Evolutionary conservation across 352 stramenopile genomes (phyloP).

Genomic region (Phytophthora europaea): DNA sequence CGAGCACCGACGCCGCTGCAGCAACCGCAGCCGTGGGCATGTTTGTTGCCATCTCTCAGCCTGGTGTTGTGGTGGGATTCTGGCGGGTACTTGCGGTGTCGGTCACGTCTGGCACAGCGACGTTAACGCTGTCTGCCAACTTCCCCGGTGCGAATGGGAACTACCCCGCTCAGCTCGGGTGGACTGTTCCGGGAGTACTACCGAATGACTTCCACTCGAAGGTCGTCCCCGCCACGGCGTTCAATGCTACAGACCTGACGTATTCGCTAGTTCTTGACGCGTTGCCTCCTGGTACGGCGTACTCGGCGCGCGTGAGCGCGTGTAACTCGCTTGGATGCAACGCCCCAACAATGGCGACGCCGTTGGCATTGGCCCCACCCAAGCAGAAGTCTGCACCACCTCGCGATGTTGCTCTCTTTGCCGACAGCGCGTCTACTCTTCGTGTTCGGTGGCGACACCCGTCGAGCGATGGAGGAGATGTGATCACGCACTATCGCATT

Average conservation of each 20-base stretch:
- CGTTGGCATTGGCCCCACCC: constrained; percentile 75
- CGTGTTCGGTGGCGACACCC: constrained; percentile 92
- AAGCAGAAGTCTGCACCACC: constrained; percentile 91
- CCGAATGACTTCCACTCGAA: constrained; percentile 67
- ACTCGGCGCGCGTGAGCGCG: constrained; percentile 92
- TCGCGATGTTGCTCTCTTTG: constrained; percentile 79
- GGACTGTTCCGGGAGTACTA: constrained; percentile 69
- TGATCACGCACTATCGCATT: constrained; percentile 95
- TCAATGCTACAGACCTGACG: constrained; percentile 9
- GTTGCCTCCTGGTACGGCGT: constrained; percentile 77
- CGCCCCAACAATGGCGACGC: constrained; percentile 75
- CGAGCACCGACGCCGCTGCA: constrained; percentile 46
- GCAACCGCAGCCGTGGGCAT: constrained; percentile 54
- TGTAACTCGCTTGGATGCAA: constrained; percentile 94
- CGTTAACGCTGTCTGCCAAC: constrained; percentile 56
- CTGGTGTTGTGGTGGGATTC: constrained; percentile 44
- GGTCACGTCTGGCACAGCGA: constrained; percentile 35
- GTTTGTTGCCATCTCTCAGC: constrained; percentile 60
- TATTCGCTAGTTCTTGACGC: constrained; percentile 35
- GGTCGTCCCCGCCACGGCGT: constrained; percentile 21
- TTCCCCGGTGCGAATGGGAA: constrained; percentile 52
- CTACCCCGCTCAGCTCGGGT: constrained; percentile 62
- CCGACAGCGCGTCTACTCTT: constrained; percentile 79
- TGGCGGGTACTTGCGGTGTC: constrained; percentile 59
- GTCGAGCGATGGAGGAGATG: constrained; percentile 91